Percentiles rank a stretch among this genome's conserved stretches.
Evolutionary conservation across 163 green algal species (phyloP).

Genomic region (Scenedesmus sp.): DNA sequence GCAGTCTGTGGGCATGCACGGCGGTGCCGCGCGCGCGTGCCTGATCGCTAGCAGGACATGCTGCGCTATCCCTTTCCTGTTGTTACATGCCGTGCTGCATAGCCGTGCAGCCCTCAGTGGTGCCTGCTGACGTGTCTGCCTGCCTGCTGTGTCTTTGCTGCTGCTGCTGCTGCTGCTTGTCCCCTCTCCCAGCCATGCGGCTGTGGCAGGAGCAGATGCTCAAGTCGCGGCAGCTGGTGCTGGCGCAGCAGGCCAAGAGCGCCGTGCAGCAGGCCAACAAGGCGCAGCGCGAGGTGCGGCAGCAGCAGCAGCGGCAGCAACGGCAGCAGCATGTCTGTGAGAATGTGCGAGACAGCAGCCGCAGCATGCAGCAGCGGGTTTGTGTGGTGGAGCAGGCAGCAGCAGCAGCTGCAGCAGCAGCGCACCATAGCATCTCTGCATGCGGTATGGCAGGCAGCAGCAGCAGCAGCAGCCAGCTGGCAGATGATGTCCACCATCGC

Average conservation of each 20-base stretch:
- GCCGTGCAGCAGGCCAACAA: slow-evolving; percentile 83
- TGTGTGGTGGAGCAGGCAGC: too few relatives aligned
- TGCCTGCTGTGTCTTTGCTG: not conserved
- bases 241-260: slow-evolving; percentile 87
- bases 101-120: not conserved
- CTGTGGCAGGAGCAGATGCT: slow-evolving; percentile 92
- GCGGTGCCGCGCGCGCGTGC: too few relatives aligned
- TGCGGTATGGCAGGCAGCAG: too few relatives aligned
- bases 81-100: not conserved
- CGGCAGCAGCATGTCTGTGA: not conserved
- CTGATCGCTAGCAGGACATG: too few relatives aligned
- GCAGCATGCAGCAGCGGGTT: too few relatives aligned
- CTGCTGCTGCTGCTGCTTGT: not conserved
- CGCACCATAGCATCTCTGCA: too few relatives aligned
- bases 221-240: slow-evolving; percentile 81
- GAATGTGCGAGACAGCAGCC: too few relatives aligned
- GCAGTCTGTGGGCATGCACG: too few relatives aligned
- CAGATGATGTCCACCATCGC: too few relatives aligned
- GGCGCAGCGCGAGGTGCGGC: slow-evolving; percentile 84
- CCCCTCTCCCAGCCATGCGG: slow-evolving; percentile 53
- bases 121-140: not conserved
- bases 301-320: not conserved
- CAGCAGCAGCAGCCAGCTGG: too few relatives aligned
- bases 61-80: too few relatives aligned
- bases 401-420: too few relatives aligned